A percentile compares a stretch with the other conserved stretches of the same genome.
Evolutionary conservation across 176 grass and related monocot genomes (phyloP).

Genomic region (Oryza glumipatula): DNA sequence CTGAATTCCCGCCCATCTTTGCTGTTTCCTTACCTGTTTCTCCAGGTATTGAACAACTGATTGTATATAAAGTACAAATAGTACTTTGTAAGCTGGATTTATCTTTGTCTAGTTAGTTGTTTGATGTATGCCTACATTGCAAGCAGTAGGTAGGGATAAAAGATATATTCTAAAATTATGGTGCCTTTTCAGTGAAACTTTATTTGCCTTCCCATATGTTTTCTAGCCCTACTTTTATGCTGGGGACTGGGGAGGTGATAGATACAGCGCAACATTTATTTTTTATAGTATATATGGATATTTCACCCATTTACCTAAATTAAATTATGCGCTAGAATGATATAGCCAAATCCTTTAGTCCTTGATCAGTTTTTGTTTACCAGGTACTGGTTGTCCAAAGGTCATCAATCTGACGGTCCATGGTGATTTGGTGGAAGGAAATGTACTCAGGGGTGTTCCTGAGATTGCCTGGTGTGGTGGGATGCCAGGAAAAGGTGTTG

Average conservation of each 20-base stretch:
- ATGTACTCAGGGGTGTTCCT: constrained; percentile 71
- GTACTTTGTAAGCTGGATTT: constrained; percentile 14
- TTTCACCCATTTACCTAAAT: constrained; percentile 1
- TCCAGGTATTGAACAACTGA: constrained; percentile 54
- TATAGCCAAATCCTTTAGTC: constrained; percentile 18
- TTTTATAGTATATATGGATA: background rate
- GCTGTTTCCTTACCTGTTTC: constrained; percentile 82
- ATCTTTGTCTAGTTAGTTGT: constrained; percentile 10
- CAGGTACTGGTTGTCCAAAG: constrained; percentile 96
- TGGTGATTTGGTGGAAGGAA: constrained; percentile 96
- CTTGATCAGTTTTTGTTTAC: constrained; percentile 43
- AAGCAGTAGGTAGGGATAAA: constrained; percentile 10
- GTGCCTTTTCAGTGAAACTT: constrained; percentile 17
- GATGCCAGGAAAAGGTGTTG: constrained; percentile 74
- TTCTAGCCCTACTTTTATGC: constrained; percentile 1
- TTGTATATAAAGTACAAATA: constrained; percentile 1
- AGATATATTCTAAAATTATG: constrained; percentile 7
- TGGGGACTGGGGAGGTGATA: background rate
- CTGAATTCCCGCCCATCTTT: constrained; percentile 75
- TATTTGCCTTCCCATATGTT: constrained; percentile 18
- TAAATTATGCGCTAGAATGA: background rate
- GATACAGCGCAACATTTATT: background rate
- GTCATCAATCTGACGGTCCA: constrained; percentile 69
- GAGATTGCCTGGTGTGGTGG: constrained; percentile 98
- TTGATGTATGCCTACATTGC: background rate